phyloP scores from a whole-genome alignment of 179 eudicot genomes.

The Beta lomatogona region DNA sequence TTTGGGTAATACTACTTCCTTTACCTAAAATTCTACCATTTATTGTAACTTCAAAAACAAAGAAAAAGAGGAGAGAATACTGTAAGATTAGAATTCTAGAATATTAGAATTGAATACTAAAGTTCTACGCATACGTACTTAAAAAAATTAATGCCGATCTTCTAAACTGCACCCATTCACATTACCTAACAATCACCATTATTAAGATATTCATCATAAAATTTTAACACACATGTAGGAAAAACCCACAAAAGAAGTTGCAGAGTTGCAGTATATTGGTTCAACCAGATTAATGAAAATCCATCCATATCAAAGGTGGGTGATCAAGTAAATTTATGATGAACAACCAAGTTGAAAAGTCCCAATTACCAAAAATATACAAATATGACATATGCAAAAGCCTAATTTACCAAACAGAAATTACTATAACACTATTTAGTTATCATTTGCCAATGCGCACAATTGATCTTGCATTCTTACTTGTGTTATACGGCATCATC shows the following conservation, averaged over 20 bases:
- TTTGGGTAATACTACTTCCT: no score
- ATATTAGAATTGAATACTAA: no score
- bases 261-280: background rate
- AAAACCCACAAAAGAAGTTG: background rate
- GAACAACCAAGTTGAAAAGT: constrained; percentile 26
- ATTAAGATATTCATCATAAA: no score
- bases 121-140: no score
- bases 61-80: no score
- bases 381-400: background rate
- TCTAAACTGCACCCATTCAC: no score
- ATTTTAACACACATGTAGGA: background rate
- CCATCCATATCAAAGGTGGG: background rate
- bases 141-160: no score
- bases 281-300: background rate
- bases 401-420: constrained; percentile 15
- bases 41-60: no score
- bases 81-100: no score
- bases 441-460: constrained; percentile 6
- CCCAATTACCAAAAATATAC: background rate
- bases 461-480: background rate
- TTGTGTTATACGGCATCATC: constrained; percentile 18
- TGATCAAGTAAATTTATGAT: background rate
- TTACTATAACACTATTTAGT: background rate
- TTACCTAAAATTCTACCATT: no score
- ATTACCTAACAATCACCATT: no score